Evolutionary conservation across 2,329 filamentous ascomycete species (phyloP).

Genomic region (Cordyceps javanica): DNA sequence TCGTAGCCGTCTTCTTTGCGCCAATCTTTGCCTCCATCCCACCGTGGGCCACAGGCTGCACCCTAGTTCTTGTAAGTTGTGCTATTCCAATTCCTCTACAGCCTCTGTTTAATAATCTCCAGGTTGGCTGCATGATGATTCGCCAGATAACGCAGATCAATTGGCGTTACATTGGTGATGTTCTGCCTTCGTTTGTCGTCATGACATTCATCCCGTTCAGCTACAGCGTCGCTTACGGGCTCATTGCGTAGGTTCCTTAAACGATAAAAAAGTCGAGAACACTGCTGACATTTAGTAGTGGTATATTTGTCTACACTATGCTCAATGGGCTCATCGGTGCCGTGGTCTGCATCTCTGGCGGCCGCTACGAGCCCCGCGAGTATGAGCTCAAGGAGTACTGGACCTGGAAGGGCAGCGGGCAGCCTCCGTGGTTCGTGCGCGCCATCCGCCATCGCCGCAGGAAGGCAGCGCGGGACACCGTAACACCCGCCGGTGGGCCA

Average conservation of each 20-base stretch:
- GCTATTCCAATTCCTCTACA: background rate
- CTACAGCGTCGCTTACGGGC: constrained; percentile 71
- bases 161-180: constrained; percentile 70
- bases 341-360: constrained; percentile 37
- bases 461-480: background rate
- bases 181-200: constrained; percentile 69
- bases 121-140: constrained; percentile 74
- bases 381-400: constrained; percentile 52
- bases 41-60: constrained; percentile 71
- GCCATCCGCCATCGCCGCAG: constrained; percentile 22
- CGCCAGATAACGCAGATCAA: constrained; percentile 69
- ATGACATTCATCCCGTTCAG: constrained; percentile 72
- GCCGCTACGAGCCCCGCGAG: constrained; percentile 40
- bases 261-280: background rate
- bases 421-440: constrained; percentile 42
- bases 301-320: constrained; percentile 47
- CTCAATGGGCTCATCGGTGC: constrained; percentile 43
- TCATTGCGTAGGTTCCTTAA: constrained; percentile 55
- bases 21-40: constrained; percentile 73
- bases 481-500: background rate
- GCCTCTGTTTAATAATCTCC: background rate
- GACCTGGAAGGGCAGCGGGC: constrained; percentile 45
- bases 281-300: constrained; percentile 29
- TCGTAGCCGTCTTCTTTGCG: constrained; percentile 67
- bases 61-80: constrained; percentile 55